Base-by-base conservation (phyloP, 805 yeast species). In the Cyberlindnera maclurae region DNA sequence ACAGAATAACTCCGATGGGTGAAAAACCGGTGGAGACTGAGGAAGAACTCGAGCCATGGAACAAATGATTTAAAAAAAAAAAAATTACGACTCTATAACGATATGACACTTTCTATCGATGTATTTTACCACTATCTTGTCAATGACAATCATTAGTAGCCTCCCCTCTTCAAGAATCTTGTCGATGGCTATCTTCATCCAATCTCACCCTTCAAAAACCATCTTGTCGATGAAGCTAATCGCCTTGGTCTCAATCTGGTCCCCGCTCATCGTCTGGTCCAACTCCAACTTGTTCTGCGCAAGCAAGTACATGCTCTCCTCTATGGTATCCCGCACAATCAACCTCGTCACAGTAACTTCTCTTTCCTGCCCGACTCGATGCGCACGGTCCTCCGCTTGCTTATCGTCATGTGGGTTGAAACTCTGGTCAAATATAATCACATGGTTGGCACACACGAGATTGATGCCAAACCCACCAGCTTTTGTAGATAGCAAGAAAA, bases 401-500 rank as follows among this genome's bases (percentile, higher is more conserved):
- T 83, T 83, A 57, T 93, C 99, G 59, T 93, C 98, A 60, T 93
- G 98, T 0, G 99, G 99, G 56, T 93, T 93, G 66, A 93, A 93
- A 36, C 94, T 81, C 58, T 88, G 90, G 58, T 93, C 99, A 56
- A 80, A 89, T 26, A 93, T 84, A 38, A 93, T 71, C 2, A 93
- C 98, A 44, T 81, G 77, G 57, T 87, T 90, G 7, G 99, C 97
- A 55, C 95, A 93, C 1, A 95, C 93, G 52, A 93, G 71, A 55
- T 93, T 93, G 62, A 93, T 93, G 41, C 99, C 99, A 63, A 93
- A 93, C 1, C 99, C 99, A 57, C 99, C 99, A 1, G 98, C 97
- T 57, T 86, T 87, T 4, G 99, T 93, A 10, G 96, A 86, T 32
- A 93, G 66, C 36, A 93, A 67, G 54, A 93, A 90, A 3, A 93